Conservation (phyloP, 2,329 filamentous ascomycete species). For the Sarocladium brachiariae region DNA sequence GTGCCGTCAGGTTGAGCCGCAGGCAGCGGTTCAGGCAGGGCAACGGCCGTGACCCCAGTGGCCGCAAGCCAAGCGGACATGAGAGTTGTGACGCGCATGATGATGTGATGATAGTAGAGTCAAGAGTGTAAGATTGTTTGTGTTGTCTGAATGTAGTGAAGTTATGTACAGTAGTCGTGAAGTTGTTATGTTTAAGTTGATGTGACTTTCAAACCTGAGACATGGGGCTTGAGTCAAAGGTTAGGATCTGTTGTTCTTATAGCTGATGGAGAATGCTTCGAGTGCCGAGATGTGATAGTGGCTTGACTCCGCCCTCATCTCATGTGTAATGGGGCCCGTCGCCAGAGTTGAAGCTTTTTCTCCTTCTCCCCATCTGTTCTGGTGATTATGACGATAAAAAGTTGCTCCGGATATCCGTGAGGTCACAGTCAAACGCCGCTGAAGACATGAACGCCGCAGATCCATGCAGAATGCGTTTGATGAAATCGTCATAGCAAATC, state of each 20-base stretch:
- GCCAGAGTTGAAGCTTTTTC: too few species aligned
- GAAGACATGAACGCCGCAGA: constrained; percentile 1
- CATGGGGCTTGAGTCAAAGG: too few species aligned
- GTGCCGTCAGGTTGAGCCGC: neutral
- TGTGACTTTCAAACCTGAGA: too few species aligned
- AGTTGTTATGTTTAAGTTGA: too few species aligned
- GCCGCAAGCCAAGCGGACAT: neutral
- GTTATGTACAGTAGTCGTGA: too few species aligned
- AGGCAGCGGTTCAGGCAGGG: neutral
- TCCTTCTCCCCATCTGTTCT: too few species aligned
- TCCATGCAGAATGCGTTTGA: neutral
- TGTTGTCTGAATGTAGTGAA: too few species aligned
- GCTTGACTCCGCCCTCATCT: too few species aligned
- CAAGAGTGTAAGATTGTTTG: too few species aligned
- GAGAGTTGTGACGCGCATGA: constrained; percentile 1
- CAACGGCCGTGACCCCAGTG: neutral
- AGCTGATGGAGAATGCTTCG: neutral
- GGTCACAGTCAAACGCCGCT: constrained; percentile 6
- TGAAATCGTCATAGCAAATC: neutral
- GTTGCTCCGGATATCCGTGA: neutral
- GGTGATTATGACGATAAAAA: too few species aligned
- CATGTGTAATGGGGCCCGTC: too few species aligned
- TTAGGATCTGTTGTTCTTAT: neutral
- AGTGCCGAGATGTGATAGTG: too few species aligned
- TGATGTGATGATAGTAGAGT: neutral